These are phyloP conservation scores for Carex pumila DNA, from an alignment of 176 grass and related monocot genomes.

Conservation along the genomic window DNA sequence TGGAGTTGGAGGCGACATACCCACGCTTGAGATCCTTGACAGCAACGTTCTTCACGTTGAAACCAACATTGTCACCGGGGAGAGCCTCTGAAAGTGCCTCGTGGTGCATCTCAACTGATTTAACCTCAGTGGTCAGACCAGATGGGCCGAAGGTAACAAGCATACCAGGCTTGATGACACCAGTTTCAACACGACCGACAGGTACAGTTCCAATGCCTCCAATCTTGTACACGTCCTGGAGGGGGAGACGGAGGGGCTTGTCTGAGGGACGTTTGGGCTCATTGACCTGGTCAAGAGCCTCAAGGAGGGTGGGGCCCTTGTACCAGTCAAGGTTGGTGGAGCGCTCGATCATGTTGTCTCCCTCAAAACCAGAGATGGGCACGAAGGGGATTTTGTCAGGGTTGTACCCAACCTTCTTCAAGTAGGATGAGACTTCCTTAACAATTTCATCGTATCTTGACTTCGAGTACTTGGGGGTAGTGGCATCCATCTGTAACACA, in stretches of 20 bases:
- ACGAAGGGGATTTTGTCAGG: conserved; percentile 77
- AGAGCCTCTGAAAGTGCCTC: conserved; percentile 72
- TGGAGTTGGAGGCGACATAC: conserved; percentile 75
- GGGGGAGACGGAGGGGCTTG: conserved; percentile 91
- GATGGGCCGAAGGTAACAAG: conserved; percentile 71
- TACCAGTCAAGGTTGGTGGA: conserved; percentile 87
- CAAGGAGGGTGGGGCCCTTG: conserved; percentile 77
- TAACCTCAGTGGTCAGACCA: conserved; percentile 76
- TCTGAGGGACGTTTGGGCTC: conserved; percentile 88
- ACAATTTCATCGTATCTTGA: conserved; percentile 73
- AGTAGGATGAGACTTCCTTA: conserved; percentile 67
- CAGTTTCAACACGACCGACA: conserved; percentile 74
- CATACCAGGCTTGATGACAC: conserved; percentile 75
- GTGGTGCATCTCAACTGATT: conserved; percentile 97
- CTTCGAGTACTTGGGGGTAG: conserved; percentile 78
- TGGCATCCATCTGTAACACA: conserved; percentile 60
- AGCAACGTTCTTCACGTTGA: conserved; percentile 84
- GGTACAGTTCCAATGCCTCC: conserved; percentile 87
- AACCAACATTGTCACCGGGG: conserved; percentile 73
- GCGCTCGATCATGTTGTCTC: conserved; percentile 88
- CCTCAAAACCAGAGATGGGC: conserved; percentile 76
- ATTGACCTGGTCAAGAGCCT: conserved; percentile 69
- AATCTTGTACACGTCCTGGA: conserved; percentile 99
- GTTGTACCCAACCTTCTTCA: conserved; percentile 82
- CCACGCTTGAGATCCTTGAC: conserved; percentile 92